Evolutionary conservation across 2,329 filamentous ascomycete genomes (phyloP).

Genomic region (Cercospora sp.): DNA sequence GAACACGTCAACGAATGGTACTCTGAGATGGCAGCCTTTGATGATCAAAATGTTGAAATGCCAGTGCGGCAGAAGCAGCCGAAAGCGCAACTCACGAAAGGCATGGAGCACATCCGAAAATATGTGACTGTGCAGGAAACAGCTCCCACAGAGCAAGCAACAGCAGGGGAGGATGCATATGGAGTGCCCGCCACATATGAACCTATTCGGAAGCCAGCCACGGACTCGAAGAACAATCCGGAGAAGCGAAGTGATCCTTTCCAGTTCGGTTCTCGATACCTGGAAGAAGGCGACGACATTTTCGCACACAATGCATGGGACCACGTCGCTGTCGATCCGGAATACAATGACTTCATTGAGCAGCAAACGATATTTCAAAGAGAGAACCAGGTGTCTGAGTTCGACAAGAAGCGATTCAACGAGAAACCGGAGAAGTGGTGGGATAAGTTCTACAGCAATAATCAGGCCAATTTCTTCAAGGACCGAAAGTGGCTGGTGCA

Average conservation of each 20-base stretch:
- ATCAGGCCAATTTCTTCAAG: slow-evolving; percentile 97
- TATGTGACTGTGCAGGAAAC: slow-evolving; percentile 47
- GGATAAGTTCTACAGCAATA: slow-evolving; percentile 98
- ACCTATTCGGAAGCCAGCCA: slow-evolving; percentile 47
- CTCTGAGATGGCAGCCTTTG: slow-evolving; percentile 22
- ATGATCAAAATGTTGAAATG: slow-evolving; percentile 15
- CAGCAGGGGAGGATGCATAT: slow-evolving; percentile 46
- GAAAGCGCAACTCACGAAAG: slow-evolving; percentile 50
- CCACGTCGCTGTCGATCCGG: slow-evolving; percentile 88
- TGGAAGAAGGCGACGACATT: slow-evolving; percentile 82
- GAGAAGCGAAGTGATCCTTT: slow-evolving; percentile 90
- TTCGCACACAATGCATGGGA: slow-evolving; percentile 99
- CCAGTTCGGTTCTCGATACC: slow-evolving; percentile 86
- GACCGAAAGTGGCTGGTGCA: slow-evolving; percentile 95
- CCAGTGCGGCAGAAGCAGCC: slow-evolving; percentile 34
- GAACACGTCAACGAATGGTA: slow-evolving; percentile 20
- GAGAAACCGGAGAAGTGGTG: slow-evolving; percentile 91
- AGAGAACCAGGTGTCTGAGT: slow-evolving; percentile 82
- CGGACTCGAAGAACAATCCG: slow-evolving; percentile 71
- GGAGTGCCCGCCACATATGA: slow-evolving; percentile 51
- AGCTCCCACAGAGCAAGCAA: slow-evolving; percentile 30
- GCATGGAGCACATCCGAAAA: slow-evolving; percentile 55
- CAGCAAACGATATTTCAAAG: slow-evolving; percentile 83
- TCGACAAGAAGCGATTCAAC: slow-evolving; percentile 90
- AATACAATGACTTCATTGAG: slow-evolving; percentile 82